Conservation (phyloP, 2,329 filamentous ascomycete species). For the Pseudomassariella vexata region DNA sequence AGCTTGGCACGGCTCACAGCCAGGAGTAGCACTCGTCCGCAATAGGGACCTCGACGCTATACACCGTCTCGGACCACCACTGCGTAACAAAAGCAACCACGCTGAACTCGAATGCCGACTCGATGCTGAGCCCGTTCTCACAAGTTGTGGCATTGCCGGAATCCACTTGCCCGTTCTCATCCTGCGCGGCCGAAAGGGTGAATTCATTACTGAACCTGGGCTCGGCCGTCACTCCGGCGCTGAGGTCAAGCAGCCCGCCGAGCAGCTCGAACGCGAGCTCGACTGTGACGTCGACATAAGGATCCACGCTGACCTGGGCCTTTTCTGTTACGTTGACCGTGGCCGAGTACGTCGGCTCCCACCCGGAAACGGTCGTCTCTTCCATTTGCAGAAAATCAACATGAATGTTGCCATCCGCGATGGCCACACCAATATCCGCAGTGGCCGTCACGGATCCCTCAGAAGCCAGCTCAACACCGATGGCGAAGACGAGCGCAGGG, state of each 20-base stretch:
- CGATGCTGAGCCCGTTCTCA: conserved; percentile 16
- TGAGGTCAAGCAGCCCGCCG: conserved; percentile 27
- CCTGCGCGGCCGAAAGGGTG: conserved; percentile 19
- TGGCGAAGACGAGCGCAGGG: conserved; percentile 28
- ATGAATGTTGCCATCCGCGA: conserved; percentile 30
- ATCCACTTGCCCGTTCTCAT: conserved; percentile 12
- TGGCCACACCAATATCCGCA: conserved; percentile 23
- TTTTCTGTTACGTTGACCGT: conserved; percentile 26
- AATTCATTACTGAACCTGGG: conserved; percentile 31
- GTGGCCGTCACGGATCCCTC: conserved; percentile 25
- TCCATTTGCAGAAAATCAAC: conserved; percentile 27
- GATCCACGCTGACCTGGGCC: conserved; percentile 25
- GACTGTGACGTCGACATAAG: conserved; percentile 29
- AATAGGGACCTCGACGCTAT: conserved; percentile 18
- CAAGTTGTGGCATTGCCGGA: conserved; percentile 14
- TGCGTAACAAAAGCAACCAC: conserved; percentile 21
- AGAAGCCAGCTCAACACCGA: conserved; percentile 30
- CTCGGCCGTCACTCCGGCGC: conserved; percentile 29
- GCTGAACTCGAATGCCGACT: conserved; percentile 20
- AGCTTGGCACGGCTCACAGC: not conserved
- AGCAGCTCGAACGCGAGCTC: conserved; percentile 30
- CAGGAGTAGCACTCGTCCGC: conserved; percentile 19
- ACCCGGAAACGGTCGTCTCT: conserved; percentile 24
- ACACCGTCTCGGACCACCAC: conserved; percentile 17
- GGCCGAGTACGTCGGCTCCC: conserved; percentile 28